Base-by-base conservation (phyloP, 2,329 filamentous ascomycete species). In the Hirsutella rhossiliensis region DNA sequence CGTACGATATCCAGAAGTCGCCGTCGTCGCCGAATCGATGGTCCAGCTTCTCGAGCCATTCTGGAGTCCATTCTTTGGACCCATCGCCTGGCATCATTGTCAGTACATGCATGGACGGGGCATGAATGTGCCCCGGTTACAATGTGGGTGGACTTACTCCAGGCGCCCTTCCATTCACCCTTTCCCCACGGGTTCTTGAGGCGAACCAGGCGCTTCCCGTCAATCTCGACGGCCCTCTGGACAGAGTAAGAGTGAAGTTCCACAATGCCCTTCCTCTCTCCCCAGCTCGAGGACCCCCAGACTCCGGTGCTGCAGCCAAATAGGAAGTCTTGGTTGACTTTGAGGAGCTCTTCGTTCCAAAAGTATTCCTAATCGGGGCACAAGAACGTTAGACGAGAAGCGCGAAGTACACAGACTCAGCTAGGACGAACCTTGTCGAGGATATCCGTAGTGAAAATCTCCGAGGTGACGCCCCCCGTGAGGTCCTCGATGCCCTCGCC, bases 141-240 rank as follows among this genome's bases (percentile, higher is more conserved):
- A 34, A 5, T 34, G 12, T 34, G 54, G 17, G 15, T 23, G n/a
- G 18, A 50, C 60, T 52, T 48, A 57, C 76, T 81, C 85, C 86
- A 92, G 2, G 84, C 71, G 2, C 87, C 87, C 28, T 76, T 83
- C 85, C 86, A 92, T 61, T 88, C 86, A 29, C 76, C 78, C 50
- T 79, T 78, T 1, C 86, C 87, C 86, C 85, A 92, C 0, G 87
- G 87, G 52, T 92, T 92, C 50, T 71, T 75, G 34, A 87, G 65
- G 42, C 80, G 72, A 3, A 87, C 66, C 1, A 88, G 65, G 2
- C 81, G 73, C 49, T 74, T 69, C 50, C 79, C 72, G 28, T 72
- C 70, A 9, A 75, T 60, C 23, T 69, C 68, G n/a, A 74, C 68
- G 4, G 75, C 75, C 42, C 73, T 71, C 66, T 79, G 76, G 9